phyloP scores from a whole-genome alignment of 768 basidiomycete genomes.

The Rhodotorula graminis region DNA sequence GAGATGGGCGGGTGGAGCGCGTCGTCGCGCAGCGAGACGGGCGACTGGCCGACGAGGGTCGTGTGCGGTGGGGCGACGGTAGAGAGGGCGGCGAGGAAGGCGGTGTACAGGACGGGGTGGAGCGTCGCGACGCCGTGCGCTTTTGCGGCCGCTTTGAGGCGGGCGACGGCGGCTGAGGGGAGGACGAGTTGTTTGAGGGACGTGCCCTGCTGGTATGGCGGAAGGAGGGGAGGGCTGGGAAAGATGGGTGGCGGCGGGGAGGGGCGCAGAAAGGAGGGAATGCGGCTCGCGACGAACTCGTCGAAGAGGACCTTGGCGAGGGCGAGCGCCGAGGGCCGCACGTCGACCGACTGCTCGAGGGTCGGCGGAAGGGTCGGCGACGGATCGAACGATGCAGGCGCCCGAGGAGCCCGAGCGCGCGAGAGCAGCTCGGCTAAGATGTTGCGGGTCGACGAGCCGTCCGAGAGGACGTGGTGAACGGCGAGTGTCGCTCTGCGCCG shows the following conservation, averaged over 20 bases:
- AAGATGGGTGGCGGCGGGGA: constrained; percentile 60
- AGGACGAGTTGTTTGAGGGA: constrained; percentile 3
- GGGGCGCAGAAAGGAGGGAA: constrained; percentile 27
- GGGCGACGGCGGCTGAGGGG: background rate
- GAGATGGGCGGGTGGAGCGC: background rate
- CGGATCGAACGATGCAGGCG: no score
- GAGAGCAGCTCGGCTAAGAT: constrained; percentile 19
- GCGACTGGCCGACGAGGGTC: background rate
- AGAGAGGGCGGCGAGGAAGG: constrained; percentile 24
- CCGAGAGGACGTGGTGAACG: constrained; percentile 18
- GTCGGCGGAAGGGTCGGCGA: background rate
- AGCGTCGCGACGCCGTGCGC: constrained; percentile 12
- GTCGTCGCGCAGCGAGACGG: constrained; percentile 6
- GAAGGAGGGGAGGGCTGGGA: constrained; percentile 69
- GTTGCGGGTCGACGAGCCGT: constrained; percentile 13
- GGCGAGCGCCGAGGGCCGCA: background rate
- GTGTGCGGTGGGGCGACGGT: constrained; percentile 39
- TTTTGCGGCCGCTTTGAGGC: background rate
- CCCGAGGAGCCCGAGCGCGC: background rate
- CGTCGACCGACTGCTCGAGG: constrained; percentile 3
- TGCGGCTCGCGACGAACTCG: constrained; percentile 2
- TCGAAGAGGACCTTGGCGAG: background rate
- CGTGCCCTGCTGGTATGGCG: constrained; percentile 54
- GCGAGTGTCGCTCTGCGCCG: background rate
- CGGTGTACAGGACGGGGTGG: constrained; percentile 47